Conservation (phyloP, 83 land plant species). For the Picea abies region DNA sequence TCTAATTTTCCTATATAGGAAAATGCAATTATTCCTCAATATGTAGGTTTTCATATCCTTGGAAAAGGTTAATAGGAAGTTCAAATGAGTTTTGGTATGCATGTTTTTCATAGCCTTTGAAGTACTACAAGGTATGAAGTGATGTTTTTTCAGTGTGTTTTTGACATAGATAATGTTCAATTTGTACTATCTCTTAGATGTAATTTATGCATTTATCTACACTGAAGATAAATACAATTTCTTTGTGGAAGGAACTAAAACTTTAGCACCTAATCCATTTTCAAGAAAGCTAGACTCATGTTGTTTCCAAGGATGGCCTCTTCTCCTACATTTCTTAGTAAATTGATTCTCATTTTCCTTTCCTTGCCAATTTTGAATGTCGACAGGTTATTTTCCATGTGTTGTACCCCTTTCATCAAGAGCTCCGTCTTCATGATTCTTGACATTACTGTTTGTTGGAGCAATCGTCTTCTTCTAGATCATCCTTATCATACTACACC, state of each 20-base stretch:
- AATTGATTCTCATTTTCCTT: background rate
- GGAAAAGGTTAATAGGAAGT: too few relatives aligned
- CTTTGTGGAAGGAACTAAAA: background rate
- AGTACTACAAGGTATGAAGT: too few relatives aligned
- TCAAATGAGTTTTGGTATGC: too few relatives aligned
- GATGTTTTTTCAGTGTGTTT: too few relatives aligned
- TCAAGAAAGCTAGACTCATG: background rate
- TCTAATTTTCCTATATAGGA: too few relatives aligned
- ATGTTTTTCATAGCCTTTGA: too few relatives aligned
- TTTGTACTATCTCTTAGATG: background rate
- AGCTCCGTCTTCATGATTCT: background rate
- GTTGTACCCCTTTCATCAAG: background rate
- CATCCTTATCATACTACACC: conserved; percentile 15
- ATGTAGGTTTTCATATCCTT: too few relatives aligned
- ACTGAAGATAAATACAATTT: background rate
- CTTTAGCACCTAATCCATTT: background rate
- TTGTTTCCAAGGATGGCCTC: background rate
- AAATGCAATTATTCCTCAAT: too few relatives aligned
- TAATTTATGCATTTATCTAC: background rate
- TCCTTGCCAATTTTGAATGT: background rate
- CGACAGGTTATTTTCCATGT: background rate
- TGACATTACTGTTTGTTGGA: background rate
- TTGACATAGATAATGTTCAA: background rate
- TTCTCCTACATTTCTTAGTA: conserved; percentile 6
- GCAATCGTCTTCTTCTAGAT: background rate